Evolutionary conservation across 78 protist genomes (phyloP), one percentile per base, ranked within the genome.

Genomic region (Protostelium mycophagum): DNA sequence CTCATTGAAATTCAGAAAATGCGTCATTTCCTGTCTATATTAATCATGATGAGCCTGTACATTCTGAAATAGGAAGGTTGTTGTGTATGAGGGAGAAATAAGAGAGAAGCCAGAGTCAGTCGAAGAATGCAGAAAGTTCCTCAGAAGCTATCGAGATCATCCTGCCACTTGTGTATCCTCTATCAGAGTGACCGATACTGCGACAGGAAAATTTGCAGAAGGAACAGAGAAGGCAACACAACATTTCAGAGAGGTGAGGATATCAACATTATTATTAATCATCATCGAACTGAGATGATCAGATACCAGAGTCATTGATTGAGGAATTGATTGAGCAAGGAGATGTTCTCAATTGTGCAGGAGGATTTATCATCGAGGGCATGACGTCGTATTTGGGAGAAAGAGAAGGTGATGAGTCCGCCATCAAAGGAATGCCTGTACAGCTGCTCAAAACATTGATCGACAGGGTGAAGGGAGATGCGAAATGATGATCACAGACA

Each of bases 41-140:
- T n/a, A n/a, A n/a, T n/a, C n/a, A n/a, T n/a, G n/a, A n/a, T n/a
- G n/a, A n/a, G n/a, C n/a, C n/a, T n/a, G n/a, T n/a, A n/a, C n/a
- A n/a, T n/a, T n/a, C n/a, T n/a, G n/a, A n/a, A n/a, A n/a, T n/a
- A n/a, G n/a, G n/a, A n/a, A n/a, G n/a, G n/a, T 93, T 23, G 86
- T 93, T 1, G 88, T 85, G 28, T 36, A n/a, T 51, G 87, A 91
- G 83, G 37, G 83, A 83, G 34, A 51, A 0, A 93, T 93, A 83
- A 83, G 96, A 39, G 96, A 93, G 88, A 93, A 93, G 86, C 96
- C 96, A 38, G 90, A 38, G 5, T 5, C 90, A 0, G 38, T 36
- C n/a, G 89, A 93, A 39, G 83, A 85, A 37, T 90, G 92, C 83
- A 86, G 91, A 88, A 85, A 51, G 0, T 93, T 86, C 84, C 84